Percentiles rank a stretch among this genome's conserved stretches.
phyloP scores from a whole-genome alignment of 2,329 filamentous ascomycete species.

The Sporothrix inflata region DNA sequence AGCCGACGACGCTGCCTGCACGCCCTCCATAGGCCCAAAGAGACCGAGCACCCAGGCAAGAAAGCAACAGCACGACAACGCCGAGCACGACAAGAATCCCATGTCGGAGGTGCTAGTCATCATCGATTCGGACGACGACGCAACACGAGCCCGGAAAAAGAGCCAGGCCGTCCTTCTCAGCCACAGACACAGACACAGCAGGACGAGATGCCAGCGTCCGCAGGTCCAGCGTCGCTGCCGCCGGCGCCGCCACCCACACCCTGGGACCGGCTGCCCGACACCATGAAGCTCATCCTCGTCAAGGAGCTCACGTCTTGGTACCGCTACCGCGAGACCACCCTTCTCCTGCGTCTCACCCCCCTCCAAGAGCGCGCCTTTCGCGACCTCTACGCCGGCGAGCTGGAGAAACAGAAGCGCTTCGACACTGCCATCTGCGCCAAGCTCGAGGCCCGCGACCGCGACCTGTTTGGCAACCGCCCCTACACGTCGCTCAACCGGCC shows the following conservation, averaged over 20 bases:
- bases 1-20: background rate
- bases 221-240: background rate
- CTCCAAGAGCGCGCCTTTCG: conserved; percentile 23
- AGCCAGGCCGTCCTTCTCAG: background rate
- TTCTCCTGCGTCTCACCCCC: conserved; percentile 24
- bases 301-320: conserved; percentile 29
- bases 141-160: background rate
- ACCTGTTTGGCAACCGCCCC: background rate
- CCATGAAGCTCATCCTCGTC: conserved; percentile 33
- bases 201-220: background rate
- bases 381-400: conserved; percentile 24
- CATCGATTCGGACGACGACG: background rate
- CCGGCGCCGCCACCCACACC: background rate
- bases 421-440: background rate
- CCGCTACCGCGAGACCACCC: conserved; percentile 6
- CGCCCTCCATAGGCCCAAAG: background rate
- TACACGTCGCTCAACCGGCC: background rate
- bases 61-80: background rate
- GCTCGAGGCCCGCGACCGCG: background rate
- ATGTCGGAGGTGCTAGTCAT: background rate
- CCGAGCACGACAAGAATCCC: background rate
- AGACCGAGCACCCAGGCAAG: background rate
- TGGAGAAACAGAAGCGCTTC: background rate
- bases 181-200: background rate
- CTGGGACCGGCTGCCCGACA: conserved; percentile 26